phyloP scores from a whole-genome alignment of 164 flowering plant genomes.

The Vitis labrusca region DNA sequence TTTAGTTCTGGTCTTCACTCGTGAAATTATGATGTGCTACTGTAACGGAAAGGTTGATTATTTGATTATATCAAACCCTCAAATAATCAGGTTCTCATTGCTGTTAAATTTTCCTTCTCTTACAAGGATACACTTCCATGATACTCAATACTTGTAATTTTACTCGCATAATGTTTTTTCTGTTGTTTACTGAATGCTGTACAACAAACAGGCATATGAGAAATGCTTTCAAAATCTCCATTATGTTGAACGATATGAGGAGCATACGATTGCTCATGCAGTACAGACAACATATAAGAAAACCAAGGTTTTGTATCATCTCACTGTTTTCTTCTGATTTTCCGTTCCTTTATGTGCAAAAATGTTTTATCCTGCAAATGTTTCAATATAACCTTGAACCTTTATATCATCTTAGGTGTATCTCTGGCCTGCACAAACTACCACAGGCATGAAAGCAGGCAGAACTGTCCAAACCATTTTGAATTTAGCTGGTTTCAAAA shows the following conservation, averaged over 20 bases:
- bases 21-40: no score
- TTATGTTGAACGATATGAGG: constrained; percentile 77
- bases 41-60: no score
- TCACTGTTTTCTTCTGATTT: not conserved
- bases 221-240: constrained; percentile 96
- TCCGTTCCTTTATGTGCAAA: not conserved
- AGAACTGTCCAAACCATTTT: constrained; percentile 69
- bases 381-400: not conserved
- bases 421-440: constrained; percentile 89
- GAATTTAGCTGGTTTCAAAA: constrained; percentile 81
- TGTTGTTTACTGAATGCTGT: constrained; percentile 5
- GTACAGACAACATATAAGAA: constrained; percentile 74
- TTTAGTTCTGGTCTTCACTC: no score
- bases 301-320: constrained; percentile 61
- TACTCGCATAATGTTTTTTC: not conserved
- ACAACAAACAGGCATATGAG: constrained; percentile 70
- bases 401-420: constrained; percentile 45
- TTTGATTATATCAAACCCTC: no score
- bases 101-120: not conserved
- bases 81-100: no score
- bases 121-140: not conserved
- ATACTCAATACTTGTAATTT: not conserved
- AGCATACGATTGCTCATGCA: constrained; percentile 96
- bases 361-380: not conserved
- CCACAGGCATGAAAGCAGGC: constrained; percentile 85